A percentile compares a stretch with the other conserved stretches of the same genome.
phyloP scores from a whole-genome alignment of 2,329 filamentous ascomycete species.

The Chrysoporthe austroafricana region DNA sequence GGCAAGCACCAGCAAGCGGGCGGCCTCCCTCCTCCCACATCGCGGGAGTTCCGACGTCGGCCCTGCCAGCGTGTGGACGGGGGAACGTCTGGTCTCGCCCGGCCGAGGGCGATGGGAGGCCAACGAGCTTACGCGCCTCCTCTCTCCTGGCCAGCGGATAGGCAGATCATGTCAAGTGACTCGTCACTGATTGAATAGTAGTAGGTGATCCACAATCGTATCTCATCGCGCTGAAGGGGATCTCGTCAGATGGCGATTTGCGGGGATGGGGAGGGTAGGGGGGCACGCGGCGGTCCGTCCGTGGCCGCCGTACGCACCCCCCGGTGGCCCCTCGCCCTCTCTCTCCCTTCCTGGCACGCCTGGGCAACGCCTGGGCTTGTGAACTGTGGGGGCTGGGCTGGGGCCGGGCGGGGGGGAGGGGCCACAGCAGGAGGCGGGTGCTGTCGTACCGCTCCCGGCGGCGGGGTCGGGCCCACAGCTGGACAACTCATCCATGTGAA shows the following conservation, averaged over 20 bases:
- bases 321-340: too few species aligned
- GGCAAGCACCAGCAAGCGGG: not conserved
- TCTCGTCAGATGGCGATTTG: constrained; percentile 14
- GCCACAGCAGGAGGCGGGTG: too few species aligned
- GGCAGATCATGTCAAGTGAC: not conserved
- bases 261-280: not conserved
- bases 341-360: too few species aligned
- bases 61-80: not conserved
- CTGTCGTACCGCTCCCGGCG: not conserved
- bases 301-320: not conserved
- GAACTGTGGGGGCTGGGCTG: not conserved
- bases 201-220: constrained; percentile 1
- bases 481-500: constrained; percentile 12
- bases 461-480: too few species aligned
- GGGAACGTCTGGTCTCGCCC: not conserved
- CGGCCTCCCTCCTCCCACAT: not conserved
- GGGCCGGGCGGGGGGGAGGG: not conserved
- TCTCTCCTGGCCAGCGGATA: not conserved
- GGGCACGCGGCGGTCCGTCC: constrained; percentile 6
- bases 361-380: too few species aligned
- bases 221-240: constrained; percentile 9
- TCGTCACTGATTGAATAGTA: not conserved
- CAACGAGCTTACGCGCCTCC: not conserved
- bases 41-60: not conserved
- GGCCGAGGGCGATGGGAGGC: not conserved